Percentiles rank a stretch among this genome's conserved stretches.
Conservation (phyloP, 1,284 basidiomycete species). For the Wallemia hederae region DNA sequence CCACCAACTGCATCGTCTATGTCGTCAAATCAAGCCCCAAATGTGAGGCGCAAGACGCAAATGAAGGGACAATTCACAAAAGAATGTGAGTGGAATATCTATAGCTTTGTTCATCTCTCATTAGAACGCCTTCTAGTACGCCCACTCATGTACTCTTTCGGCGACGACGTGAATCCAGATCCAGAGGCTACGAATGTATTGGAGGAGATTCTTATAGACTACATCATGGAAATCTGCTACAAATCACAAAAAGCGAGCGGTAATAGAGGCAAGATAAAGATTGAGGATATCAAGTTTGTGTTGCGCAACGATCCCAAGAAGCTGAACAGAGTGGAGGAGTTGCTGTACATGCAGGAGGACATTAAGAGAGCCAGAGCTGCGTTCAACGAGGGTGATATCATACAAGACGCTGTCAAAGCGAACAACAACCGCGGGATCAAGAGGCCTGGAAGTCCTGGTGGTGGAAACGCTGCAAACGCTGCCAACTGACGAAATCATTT, state of each 20-base stretch:
- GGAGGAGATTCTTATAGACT: slow-evolving; percentile 78
- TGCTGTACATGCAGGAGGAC: slow-evolving; percentile 68
- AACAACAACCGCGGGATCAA: background rate
- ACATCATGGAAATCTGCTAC: slow-evolving; percentile 56
- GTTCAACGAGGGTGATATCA: slow-evolving; percentile 1
- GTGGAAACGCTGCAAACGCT: no score
- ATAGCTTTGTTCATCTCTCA: background rate
- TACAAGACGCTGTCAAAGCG: background rate
- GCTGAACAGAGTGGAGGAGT: slow-evolving; percentile 57
- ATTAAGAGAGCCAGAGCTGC: slow-evolving; percentile 37
- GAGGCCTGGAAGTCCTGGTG: no score
- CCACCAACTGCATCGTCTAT: no score
- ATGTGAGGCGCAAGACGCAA: background rate
- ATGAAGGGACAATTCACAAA: background rate
- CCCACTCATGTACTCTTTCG: slow-evolving; percentile 80
- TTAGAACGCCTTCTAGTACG: slow-evolving; percentile 29
- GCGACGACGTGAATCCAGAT: slow-evolving; percentile 60
- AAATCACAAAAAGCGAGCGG: slow-evolving; percentile 34
- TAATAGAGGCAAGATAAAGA: slow-evolving; percentile 30
- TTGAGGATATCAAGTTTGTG: slow-evolving; percentile 47
- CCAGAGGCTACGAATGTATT: slow-evolving; percentile 65
- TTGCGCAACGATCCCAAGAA: slow-evolving; percentile 49
- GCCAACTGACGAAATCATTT: no score
- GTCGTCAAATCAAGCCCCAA: background rate
- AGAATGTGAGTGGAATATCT: background rate